phyloP scores from a whole-genome alignment of 129 eudicot species.

The Escallonia herrerae region DNA sequence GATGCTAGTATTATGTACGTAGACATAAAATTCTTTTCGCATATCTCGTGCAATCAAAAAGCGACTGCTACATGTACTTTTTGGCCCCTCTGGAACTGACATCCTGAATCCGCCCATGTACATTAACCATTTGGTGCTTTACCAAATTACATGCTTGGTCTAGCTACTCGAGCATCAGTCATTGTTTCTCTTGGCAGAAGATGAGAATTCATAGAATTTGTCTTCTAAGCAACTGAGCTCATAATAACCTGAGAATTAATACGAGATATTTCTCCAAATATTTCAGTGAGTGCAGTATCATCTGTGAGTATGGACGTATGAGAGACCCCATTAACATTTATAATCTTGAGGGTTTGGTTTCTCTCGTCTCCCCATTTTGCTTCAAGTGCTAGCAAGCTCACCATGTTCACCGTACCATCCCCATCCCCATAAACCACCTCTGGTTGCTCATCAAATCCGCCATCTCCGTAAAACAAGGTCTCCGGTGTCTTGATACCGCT shows the following conservation, averaged over 20 bases:
- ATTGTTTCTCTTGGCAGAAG: no score
- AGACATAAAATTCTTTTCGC: no score
- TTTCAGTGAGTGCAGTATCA: constrained; percentile 26
- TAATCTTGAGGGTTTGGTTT: constrained; percentile 41
- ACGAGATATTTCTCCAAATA: constrained; percentile 29
- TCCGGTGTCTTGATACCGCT: constrained; percentile 58
- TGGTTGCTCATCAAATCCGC: constrained; percentile 73
- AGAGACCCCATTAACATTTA: constrained; percentile 52
- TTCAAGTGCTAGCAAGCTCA: constrained; percentile 61
- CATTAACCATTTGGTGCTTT: no score
- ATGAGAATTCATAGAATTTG: no score
- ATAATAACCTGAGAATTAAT: constrained; percentile 29
- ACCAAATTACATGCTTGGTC: no score
- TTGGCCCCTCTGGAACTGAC: no score
- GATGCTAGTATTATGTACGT: no score
- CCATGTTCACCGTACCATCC: constrained; percentile 88
- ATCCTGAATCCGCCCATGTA: no score
- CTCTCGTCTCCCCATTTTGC: constrained; percentile 33
- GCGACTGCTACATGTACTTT: no score
- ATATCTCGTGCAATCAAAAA: no score
- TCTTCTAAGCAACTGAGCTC: neutral
- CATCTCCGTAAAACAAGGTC: constrained; percentile 57
- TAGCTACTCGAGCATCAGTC: no score
- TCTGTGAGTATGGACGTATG: constrained; percentile 56
- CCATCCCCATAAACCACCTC: constrained; percentile 75